A percentile compares a stretch with the other conserved stretches of the same genome.
These are phyloP conservation scores for Phanerochaete carnosa DNA, from an alignment of 768 basidiomycete species.

Conservation along the genomic window DNA sequence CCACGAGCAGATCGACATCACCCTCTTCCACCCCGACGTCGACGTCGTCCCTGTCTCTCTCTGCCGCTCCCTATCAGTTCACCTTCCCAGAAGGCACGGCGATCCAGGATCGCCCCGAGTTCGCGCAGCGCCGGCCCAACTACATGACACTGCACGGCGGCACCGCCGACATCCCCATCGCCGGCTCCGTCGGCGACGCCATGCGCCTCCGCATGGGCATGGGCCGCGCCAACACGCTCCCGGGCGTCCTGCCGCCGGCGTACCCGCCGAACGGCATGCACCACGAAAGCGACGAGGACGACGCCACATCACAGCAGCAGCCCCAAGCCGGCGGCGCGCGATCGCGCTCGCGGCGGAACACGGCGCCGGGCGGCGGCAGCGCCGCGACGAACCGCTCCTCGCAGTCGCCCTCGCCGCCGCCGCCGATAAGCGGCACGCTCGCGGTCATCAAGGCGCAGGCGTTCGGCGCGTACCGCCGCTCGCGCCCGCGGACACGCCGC, in stretches of 20 bases:
- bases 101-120: conserved; percentile 57
- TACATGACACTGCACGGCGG: conserved; percentile 64
- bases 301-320: conserved; percentile 33
- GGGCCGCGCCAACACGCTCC: conserved; percentile 2
- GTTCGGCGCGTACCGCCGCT: conserved; percentile 80
- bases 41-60: conserved; percentile 45
- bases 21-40: conserved; percentile 50
- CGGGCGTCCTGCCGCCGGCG: conserved; percentile 44
- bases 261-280: conserved; percentile 53
- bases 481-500: conserved; percentile 71
- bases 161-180: conserved; percentile 65
- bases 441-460: conserved; percentile 91
- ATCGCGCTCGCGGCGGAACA: conserved; percentile 9
- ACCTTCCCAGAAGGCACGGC: conserved; percentile 53
- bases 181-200: conserved; percentile 48
- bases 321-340: conserved; percentile 27
- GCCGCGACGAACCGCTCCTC: conserved; percentile 39
- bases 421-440: conserved; percentile 71
- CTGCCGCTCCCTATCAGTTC: conserved; percentile 68
- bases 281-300: conserved; percentile 44
- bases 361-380: conserved; percentile 20
- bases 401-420: conserved; percentile 40
- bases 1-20: conserved; percentile 69
- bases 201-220: conserved; percentile 53
- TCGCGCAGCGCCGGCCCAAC: conserved; percentile 17